Evolutionary conservation across 805 yeast genomes (phyloP), one percentile per base, ranked within the genome.

Genomic region (Candida ascalaphidarum): DNA sequence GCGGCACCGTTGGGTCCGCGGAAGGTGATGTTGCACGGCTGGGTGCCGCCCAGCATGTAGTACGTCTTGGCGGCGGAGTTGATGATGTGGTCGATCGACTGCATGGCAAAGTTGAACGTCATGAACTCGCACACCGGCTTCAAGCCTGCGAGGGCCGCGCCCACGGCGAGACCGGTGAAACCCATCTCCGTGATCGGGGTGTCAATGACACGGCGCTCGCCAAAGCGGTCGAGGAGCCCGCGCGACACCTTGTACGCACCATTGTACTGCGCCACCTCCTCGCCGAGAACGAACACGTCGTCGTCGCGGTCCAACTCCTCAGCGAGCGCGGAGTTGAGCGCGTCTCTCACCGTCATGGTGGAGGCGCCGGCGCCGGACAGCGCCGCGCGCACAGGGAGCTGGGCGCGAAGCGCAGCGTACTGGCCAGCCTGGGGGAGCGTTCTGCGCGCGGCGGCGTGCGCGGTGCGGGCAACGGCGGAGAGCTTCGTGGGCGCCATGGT

Each of bases 1-100:
- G 98, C 96, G 27, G 98, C 96, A 64, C 98, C 99, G 62, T 92
- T 92, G 37, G 99, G 97, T 51, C 99, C 99, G 67, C 99, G 81
- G 73, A 92, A 92, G 31, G 95, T 88, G 53, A 89, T 84, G 65
- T 84, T 88, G 71, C 96, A 88, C 39, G 89, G 89, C 65, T 88
- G 96, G 39, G 78, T 82, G 71, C 99, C 99, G 59, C 99, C 99
- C 40, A 96, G 84, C 99, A 92, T 92, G 71, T 92, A 92, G 63
- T 77, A 85, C 28, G 98, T 92, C 73, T 89, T 92, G 39, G 97
- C 99, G 30, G 96, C 97, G 33, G 97, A 88, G 74, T 92, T 92
- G 64, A 92, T 74, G 61, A 92, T 92, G 47, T 92, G 97, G 63
- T 92, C 99, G 56, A 92, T 92, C 43, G 98, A 82, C 70, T 92